Evolutionary conservation across 2,329 filamentous ascomycete genomes (phyloP).

Genomic region (Microcyclosporella mali): DNA sequence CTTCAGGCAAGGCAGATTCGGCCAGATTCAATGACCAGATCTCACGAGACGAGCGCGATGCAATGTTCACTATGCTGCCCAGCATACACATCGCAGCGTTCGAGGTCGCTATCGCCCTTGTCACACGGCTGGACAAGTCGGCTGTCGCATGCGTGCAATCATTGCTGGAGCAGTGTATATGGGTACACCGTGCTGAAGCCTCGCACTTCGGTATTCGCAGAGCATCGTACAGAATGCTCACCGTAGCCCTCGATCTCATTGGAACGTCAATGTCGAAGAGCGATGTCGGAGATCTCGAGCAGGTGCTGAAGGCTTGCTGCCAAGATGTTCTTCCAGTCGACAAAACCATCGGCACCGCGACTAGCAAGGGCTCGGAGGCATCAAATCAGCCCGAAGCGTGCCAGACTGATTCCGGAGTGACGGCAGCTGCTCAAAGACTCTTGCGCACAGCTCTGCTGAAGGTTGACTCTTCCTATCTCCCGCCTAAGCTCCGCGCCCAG

Average conservation of each 20-base stretch:
- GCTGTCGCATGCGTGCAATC: constrained; percentile 57
- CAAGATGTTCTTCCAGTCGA: constrained; percentile 58
- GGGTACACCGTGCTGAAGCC: constrained; percentile 57
- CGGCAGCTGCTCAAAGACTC: constrained; percentile 52
- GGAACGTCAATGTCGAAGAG: constrained; percentile 63
- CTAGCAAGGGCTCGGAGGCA: constrained; percentile 23
- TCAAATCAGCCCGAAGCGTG: constrained; percentile 42
- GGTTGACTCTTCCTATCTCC: constrained; percentile 60
- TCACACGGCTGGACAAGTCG: constrained; percentile 53
- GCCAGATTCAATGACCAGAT: constrained; percentile 67
- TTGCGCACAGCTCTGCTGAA: constrained; percentile 53
- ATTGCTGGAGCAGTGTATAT: constrained; percentile 64
- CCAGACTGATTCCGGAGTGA: too few relatives aligned
- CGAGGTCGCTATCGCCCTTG: constrained; percentile 52
- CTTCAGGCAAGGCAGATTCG: constrained; percentile 36
- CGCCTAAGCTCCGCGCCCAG: constrained; percentile 65
- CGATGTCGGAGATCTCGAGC: constrained; percentile 56
- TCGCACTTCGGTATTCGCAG: constrained; percentile 50
- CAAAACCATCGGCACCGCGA: constrained; percentile 18
- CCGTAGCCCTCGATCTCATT: constrained; percentile 52
- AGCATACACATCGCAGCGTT: constrained; percentile 68
- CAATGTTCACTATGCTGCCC: constrained; percentile 67
- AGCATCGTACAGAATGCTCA: constrained; percentile 55
- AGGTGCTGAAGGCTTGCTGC: constrained; percentile 63
- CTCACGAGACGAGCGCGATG: constrained; percentile 72